These are phyloP conservation scores for Pugionium dolabratum DNA, from an alignment of 345 rosid genomes.

Conservation along the genomic window DNA sequence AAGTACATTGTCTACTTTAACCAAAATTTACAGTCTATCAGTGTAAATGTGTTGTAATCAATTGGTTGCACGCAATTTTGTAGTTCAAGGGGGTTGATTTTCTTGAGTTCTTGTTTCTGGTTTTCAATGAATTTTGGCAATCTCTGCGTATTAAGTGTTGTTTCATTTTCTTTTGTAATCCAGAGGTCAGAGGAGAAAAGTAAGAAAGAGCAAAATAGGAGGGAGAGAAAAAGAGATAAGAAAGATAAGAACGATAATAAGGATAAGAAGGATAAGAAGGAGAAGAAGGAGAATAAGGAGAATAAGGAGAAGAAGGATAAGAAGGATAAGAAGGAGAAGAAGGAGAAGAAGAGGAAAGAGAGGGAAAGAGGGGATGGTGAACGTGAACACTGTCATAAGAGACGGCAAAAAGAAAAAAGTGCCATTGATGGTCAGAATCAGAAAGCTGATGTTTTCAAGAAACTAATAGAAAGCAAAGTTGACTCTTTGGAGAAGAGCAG, in stretches of 20 bases:
- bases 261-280: neutral
- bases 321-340: neutral
- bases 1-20: constrained; percentile 6
- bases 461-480: constrained; percentile 25
- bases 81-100: neutral
- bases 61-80: neutral
- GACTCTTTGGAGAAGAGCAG: constrained; percentile 37
- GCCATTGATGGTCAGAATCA: constrained; percentile 17
- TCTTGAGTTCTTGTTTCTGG: constrained; percentile 1
- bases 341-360: constrained; percentile 25
- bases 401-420: constrained; percentile 14
- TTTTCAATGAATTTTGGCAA: neutral
- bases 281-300: neutral
- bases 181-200: constrained; percentile 36
- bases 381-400: constrained; percentile 25
- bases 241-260: constrained; percentile 6
- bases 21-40: neutral
- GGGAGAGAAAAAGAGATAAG: constrained; percentile 20
- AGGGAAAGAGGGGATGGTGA: constrained; percentile 35
- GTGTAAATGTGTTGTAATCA: neutral
- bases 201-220: constrained; percentile 33
- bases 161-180: neutral
- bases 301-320: constrained; percentile 24
- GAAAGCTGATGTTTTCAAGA: neutral
- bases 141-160: neutral